Conservation (phyloP, 257 asterid genomes). For the Solanum etuberosum region DNA sequence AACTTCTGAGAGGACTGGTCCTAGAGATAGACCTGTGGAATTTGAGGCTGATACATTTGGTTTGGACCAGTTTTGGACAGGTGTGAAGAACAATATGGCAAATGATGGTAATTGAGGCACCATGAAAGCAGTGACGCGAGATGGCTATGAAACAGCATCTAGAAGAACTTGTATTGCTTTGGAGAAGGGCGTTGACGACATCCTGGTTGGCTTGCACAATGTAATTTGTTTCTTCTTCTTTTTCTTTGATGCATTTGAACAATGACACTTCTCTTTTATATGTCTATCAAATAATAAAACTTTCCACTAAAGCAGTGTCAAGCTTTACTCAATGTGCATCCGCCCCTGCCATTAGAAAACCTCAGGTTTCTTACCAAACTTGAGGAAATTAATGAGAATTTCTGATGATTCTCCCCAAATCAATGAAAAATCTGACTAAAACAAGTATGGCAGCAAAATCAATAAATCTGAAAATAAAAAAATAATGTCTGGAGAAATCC, state of each 20-base stretch:
- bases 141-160: constrained; percentile 19
- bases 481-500: neutral
- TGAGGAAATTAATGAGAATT: neutral
- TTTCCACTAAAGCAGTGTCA: neutral
- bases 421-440: neutral
- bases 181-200: constrained; percentile 13
- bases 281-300: neutral
- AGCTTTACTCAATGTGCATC: neutral
- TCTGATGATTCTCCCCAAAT: neutral
- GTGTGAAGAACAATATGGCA: constrained; percentile 68
- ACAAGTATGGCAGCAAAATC: neutral
- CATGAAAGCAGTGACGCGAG: constrained; percentile 23
- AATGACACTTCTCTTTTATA: neutral
- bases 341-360: neutral
- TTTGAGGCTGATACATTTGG: constrained; percentile 89
- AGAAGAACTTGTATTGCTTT: constrained; percentile 23
- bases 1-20: constrained; percentile 50
- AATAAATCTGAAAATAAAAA: neutral
- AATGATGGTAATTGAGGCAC: constrained; percentile 46
- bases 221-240: neutral
- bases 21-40: constrained; percentile 65
- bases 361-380: neutral
- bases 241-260: neutral
- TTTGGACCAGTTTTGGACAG: constrained; percentile 63
- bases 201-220: neutral